Evolutionary conservation across 768 basidiomycete species (phyloP), one percentile per base, ranked within the genome.

Genomic region (Russula foetens): DNA sequence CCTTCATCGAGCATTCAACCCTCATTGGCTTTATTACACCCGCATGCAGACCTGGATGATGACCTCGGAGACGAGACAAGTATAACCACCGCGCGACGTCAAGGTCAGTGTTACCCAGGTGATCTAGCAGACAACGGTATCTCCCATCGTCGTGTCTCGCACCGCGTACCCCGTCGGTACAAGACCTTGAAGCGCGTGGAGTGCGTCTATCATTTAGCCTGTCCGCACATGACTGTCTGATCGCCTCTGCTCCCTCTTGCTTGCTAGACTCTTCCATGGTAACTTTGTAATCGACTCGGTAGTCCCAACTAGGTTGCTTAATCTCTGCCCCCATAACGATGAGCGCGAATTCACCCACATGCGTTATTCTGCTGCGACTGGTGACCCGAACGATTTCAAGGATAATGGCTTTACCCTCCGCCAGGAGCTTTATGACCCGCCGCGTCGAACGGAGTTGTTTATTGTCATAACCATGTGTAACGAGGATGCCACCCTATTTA

Each of bases 391-490:
- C 72, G 85, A 92, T 69, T 98, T 98, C 72, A 80, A 85, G 68
- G 76, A 84, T 28, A 73, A 81, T 12, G 85, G 88, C 1, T 98
- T 96, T 74, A 90, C 92, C 0, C 78, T 98, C 7, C 84, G 96
- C 2, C 95, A 96, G 71, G 79, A 83, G n/a, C 83, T 91, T 67
- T 95, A 96, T 71, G 90, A 95, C 67, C 93, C 93, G 0, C 88
- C 91, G 0, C 79, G 95, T 21, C 79, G 88, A 35, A 97, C 95
- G 38, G 96, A 98, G 72, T 76, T 98, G 17, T 96, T 97, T 75
- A 95, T 98, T 66, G 95, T 96, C 45, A 88, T 98, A 83, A 98
- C 95, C 14, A 96, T 98, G 94, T 97, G 95, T 72, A 96, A 97
- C 69, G 93, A 93, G 68, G 84, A 91, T 67, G 93, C 96, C 71